A percentile compares a stretch with the other conserved stretches of the same genome.
These are phyloP conservation scores for Rhodotorula sp. DNA, from an alignment of 1,284 basidiomycete species.

Conservation along the genomic window DNA sequence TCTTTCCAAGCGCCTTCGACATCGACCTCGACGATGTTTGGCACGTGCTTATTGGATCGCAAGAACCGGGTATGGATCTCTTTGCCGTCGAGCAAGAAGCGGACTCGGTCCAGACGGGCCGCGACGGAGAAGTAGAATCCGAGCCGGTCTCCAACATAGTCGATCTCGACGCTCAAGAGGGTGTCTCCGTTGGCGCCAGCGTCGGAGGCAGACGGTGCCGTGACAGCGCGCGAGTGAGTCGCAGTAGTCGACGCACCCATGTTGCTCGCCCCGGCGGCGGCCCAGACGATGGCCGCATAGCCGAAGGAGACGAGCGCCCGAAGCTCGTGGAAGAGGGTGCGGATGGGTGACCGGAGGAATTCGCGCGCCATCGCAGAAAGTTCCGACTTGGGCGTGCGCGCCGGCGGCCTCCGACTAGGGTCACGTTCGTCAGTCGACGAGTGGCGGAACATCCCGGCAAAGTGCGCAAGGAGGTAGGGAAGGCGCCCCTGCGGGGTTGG, in stretches of 20 bases:
- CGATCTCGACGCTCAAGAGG: slow-evolving; percentile 15
- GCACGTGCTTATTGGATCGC: neutral
- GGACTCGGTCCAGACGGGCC: neutral
- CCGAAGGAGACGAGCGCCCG: slow-evolving; percentile 22
- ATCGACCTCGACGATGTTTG: slow-evolving; percentile 16
- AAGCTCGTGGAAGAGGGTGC: slow-evolving; percentile 18
- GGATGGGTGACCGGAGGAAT: slow-evolving; percentile 10
- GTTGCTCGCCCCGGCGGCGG: neutral
- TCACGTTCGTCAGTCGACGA: too few species aligned
- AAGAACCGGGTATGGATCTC: neutral
- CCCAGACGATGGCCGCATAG: slow-evolving; percentile 27
- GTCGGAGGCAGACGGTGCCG: neutral
- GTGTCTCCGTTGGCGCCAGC: neutral
- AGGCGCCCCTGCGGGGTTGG: too few species aligned
- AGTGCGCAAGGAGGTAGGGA: too few species aligned
- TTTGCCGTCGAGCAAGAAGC: slow-evolving; percentile 13
- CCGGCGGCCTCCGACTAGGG: too few species aligned
- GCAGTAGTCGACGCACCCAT: neutral
- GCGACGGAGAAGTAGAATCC: slow-evolving; percentile 20
- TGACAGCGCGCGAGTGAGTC: too few species aligned
- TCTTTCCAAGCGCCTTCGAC: slow-evolving; percentile 15
- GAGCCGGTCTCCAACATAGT: slow-evolving; percentile 14
- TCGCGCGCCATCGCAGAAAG: slow-evolving; percentile 9
- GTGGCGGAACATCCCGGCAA: too few species aligned
- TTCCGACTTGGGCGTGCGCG: slow-evolving; percentile 10